These are phyloP conservation scores for Pyracantha coccinea DNA, from an alignment of 331 rosid genomes.

Conservation along the genomic window DNA sequence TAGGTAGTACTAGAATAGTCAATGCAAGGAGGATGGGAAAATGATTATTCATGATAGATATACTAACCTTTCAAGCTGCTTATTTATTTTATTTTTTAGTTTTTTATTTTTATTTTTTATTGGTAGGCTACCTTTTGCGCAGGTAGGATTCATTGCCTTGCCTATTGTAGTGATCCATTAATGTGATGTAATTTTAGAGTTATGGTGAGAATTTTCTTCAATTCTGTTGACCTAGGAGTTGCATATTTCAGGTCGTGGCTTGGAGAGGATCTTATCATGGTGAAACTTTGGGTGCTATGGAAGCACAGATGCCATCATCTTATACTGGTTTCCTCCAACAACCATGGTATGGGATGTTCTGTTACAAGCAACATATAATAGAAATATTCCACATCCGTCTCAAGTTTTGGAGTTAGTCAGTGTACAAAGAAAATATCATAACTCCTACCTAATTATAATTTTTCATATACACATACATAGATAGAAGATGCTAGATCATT, in stretches of 20 bases:
- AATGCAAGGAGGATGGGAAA: not conserved
- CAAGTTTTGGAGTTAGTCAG: not conserved
- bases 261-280: conserved; percentile 91
- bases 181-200: not conserved
- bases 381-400: conserved; percentile 1
- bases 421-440: not conserved
- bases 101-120: not conserved
- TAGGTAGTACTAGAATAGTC: not conserved
- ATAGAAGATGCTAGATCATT: not conserved
- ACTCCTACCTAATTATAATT: not conserved
- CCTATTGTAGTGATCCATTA: not conserved
- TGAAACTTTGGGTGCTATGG: conserved; percentile 98
- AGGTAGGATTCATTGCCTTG: not conserved
- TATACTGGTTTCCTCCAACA: conserved; percentile 97
- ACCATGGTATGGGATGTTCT: conserved; percentile 45
- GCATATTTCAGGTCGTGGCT: conserved; percentile 71
- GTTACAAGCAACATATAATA: not conserved
- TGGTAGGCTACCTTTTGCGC: not conserved
- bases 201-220: not conserved
- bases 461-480: not conserved
- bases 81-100: not conserved
- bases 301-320: conserved; percentile 94
- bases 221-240: conserved; percentile 13
- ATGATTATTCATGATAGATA: not conserved
- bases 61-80: not conserved